Evolutionary conservation across 306 rosid genomes (phyloP), one percentile per base, ranked within the genome.

Genomic region (Acmispon strigosus): DNA sequence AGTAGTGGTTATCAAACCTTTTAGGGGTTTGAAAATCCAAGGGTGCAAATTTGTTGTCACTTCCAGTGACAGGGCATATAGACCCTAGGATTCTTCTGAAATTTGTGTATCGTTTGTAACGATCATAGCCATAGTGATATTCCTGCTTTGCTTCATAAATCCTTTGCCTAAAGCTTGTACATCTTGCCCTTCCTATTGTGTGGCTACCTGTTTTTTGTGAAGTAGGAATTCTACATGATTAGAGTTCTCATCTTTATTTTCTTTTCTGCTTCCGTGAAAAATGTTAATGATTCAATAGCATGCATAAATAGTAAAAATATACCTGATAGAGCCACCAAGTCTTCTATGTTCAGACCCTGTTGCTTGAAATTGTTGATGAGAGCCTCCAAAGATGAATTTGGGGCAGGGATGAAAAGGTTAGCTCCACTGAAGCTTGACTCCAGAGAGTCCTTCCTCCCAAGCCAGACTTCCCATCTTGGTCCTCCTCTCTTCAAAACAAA

Each of bases 151-250:
- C 11, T 18, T 93, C 90, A 52, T 93, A 84, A 20, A 82, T 66
- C 50, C 97, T 83, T 68, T 93, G 88, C 55, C 88, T 78, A 85
- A 93, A 88, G 70, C 85, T 93, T 44, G 77, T 0, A 76, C 98
- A 93, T 62, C 89, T 88, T 67, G 97, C 96, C 76, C 82, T 84
- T 74, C 98, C 98, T 16, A 93, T 81, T 29, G 98, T 90, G 77
- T 93, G 98, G 75, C 98, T 84, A 32, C 97, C 98, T 90, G 77
- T 29, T 43, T 52, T 66, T 42, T 57, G 12, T 58, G 2, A 32
- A 50, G 29, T 11, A 50, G 12, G 14, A 19, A 61, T 11, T 61
- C 3, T 17, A 22, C 13, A 1, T 16, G 27, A 54, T 37, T 47
- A 8, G 41, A 10, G n/a, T 53, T 3, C 18, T 47, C 34, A 7